Evolutionary conservation across 1,284 basidiomycete genomes (phyloP), one percentile per base, ranked within the genome.

Genomic region (Anthracocystis setariae): DNA sequence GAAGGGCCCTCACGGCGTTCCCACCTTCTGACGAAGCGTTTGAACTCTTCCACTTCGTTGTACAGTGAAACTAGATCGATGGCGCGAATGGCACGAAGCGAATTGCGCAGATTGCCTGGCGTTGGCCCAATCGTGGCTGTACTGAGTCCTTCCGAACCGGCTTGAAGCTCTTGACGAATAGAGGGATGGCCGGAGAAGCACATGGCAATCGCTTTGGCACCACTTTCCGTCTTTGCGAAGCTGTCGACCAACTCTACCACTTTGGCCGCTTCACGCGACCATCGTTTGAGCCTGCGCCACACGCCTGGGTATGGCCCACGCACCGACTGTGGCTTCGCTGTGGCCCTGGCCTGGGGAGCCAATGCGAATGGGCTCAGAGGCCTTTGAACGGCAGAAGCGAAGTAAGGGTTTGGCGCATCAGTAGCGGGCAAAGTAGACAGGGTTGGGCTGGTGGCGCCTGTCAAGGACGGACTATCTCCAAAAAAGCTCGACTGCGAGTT

Each of bases 211-310:
- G 77, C 78, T 39, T 56, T 76, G 20, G 53, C 48, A 24, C 80
- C 80, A 42, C 71, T 74, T 3, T 77, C 67, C 5, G 78, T 66
- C 29, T 47, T 47, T 8, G 61, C 60, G 27, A 80, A 81, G 13
- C 40, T 39, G 15, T 82, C 80, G 15, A 82, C 73, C 12, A 79
- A 47, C 47, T 74, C 76, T 12, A 82, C 44, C 8, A 81, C 77
- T 39, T 82, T 82, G 50, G 70, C 77, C 2, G 79, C 78, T 56
- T 82, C 79, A 27, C 78, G 63, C 24, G 73, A 72, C 80, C 80
- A 82, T 18, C 80, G 69, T 64, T 82, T 82, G 54, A 78, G 66
- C 20, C 80, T 58, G 18, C 80, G 72, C 80, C 80, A 82, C 9
- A 82, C 78, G 20, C 80, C 80, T 0, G 79, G 80, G 35, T 82